Evolutionary conservation across 139 green algal species (phyloP), one percentile per base, ranked within the genome.

Genomic region (Auxenochlorella pyrenoidosa): DNA sequence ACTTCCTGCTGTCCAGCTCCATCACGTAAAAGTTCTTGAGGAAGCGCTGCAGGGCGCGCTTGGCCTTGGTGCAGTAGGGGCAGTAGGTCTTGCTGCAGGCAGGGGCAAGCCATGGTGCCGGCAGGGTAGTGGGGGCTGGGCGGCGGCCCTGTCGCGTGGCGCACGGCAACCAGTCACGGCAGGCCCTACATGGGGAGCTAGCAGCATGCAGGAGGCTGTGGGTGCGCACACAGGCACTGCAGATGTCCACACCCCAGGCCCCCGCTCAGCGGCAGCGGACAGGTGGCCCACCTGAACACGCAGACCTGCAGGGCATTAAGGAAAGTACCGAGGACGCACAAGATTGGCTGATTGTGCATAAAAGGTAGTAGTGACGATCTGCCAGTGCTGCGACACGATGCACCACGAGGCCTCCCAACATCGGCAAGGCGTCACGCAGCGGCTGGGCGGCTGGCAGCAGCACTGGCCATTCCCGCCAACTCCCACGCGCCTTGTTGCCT

Each of bases 61-160:
- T 93, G 73, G 89, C 90, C 43, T 94, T 94, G 1, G 18, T 44
- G 47, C 90, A 93, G 66, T 89, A 93, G 1, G 90, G 90, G 73
- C 90, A 93, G 63, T 92, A 93, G 38, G 75, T 86, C 79, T 93
- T 93, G 72, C 63, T 87, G 75, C 88, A 93, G 19, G 6, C 22
- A 36, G 12, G 36, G 3, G 41, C 15, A 40, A 40, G 38, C 2
- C n/a, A n/a, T n/a, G n/a, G n/a, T n/a, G n/a, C n/a, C 10, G 41
- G 41, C 28, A 63, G 70, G 54, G 54, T 63, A 13, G 54, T 8
- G 24, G 22, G 26, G 41, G 41, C 26, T 10, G 26, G 41, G 41
- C 28, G 13, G 21, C 36, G 44, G 15, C 72, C 24, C 54, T 22
- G 54, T 2, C 22, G 47, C 10, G 47, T 10, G 6, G 8, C 10